phyloP scores from a whole-genome alignment of 2,329 filamentous ascomycete genomes.

The Chalara sp. region DNA sequence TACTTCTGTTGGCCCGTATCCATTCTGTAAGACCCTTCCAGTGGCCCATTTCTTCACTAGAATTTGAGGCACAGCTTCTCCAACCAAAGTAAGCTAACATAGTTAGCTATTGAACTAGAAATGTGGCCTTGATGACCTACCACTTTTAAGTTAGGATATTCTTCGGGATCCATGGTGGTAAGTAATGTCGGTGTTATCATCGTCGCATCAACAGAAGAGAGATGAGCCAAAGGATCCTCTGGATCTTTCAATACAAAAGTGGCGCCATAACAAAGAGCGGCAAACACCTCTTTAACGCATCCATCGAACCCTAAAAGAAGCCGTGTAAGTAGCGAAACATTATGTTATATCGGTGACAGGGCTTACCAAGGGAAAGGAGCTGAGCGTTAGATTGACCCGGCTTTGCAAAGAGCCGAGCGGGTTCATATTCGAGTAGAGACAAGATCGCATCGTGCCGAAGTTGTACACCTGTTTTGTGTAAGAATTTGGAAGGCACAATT shows the following conservation, averaged over 20 bases:
- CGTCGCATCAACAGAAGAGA: constrained; percentile 1
- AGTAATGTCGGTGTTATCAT: constrained; percentile 6
- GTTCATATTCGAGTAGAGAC: too few species aligned
- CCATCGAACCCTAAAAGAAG: constrained; percentile 30
- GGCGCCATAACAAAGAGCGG: constrained; percentile 7
- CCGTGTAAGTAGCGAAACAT: too few species aligned
- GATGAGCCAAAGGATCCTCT: constrained; percentile 5
- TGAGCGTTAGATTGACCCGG: too few species aligned
- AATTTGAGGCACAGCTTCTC: constrained; percentile 30
- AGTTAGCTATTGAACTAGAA: not conserved
- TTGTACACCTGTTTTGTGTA: too few species aligned
- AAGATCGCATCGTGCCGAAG: too few species aligned
- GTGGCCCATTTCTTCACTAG: constrained; percentile 28
- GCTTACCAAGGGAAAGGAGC: too few species aligned
- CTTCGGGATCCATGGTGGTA: not conserved
- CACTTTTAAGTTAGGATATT: constrained; percentile 1
- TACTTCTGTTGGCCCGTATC: constrained; percentile 38
- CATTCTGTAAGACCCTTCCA: constrained; percentile 30
- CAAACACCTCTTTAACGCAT: constrained; percentile 28
- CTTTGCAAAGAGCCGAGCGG: too few species aligned
- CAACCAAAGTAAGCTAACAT: constrained; percentile 29
- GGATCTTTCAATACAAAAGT: constrained; percentile 2
- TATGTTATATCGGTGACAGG: too few species aligned
- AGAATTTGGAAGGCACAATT: too few species aligned
- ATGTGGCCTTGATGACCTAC: not conserved